These are phyloP conservation scores for Hypoxylon crocopeplum DNA, from an alignment of 495 filamentous ascomycete genomes.

Conservation along the genomic window DNA sequence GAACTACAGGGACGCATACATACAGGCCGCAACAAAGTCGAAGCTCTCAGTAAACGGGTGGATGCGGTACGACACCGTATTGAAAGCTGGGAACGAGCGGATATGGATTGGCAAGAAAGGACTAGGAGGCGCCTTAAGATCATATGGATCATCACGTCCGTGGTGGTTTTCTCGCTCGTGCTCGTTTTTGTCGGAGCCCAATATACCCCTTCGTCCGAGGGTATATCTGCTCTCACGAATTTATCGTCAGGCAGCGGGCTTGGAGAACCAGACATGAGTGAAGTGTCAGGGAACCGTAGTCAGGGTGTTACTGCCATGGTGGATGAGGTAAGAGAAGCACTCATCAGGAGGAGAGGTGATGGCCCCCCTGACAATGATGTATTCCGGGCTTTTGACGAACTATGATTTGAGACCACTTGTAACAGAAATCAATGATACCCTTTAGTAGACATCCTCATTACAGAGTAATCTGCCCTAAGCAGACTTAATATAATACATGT, in stretches of 20 bases:
- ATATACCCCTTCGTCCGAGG: conserved; percentile 40
- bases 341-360: conserved; percentile 20
- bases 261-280: conserved; percentile 7
- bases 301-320: conserved; percentile 21
- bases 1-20: conserved; percentile 70
- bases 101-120: conserved; percentile 74
- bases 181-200: conserved; percentile 49
- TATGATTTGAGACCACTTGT: conserved; percentile 31
- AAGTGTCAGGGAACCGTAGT: conserved; percentile 23
- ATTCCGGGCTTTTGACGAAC: conserved; percentile 52
- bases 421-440: conserved; percentile 10
- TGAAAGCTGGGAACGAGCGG: conserved; percentile 73
- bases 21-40: conserved; percentile 66
- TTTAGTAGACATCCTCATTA: neutral
- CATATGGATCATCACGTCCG: conserved; percentile 63
- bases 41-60: conserved; percentile 69
- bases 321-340: conserved; percentile 36
- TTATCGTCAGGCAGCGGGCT: conserved; percentile 3
- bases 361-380: conserved; percentile 28
- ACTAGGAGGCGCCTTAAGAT: conserved; percentile 67
- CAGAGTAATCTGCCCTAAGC: neutral
- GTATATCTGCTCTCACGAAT: conserved; percentile 4
- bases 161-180: conserved; percentile 54
- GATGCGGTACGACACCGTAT: conserved; percentile 68
- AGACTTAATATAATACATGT: too few relatives aligned